These are phyloP conservation scores for Pigoraptor vietnamica DNA, from an alignment of 78 protist species.

Conservation along the genomic window DNA sequence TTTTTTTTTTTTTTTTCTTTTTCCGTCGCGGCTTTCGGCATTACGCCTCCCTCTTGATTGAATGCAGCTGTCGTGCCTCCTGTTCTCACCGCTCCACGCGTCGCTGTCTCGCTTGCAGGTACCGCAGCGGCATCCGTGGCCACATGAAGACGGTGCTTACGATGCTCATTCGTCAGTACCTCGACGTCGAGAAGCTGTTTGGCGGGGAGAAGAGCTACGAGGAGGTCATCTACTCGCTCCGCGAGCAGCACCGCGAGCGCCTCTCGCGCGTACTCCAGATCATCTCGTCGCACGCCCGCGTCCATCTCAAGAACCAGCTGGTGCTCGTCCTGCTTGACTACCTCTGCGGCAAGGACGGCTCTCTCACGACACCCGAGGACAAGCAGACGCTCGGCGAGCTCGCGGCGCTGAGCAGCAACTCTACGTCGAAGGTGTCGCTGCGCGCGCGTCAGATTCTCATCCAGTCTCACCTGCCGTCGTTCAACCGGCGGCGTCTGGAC, in stretches of 20 bases:
- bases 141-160: constrained; percentile 2
- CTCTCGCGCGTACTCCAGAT: neutral
- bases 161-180: constrained; percentile 7
- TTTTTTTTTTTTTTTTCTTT: no score
- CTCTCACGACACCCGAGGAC: neutral
- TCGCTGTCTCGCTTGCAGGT: no score
- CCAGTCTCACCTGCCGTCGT: constrained; percentile 29
- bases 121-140: constrained; percentile 25
- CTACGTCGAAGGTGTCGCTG: neutral
- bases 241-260: neutral
- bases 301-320: constrained; percentile 13
- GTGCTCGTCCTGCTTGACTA: neutral
- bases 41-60: neutral
- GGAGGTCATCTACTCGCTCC: constrained; percentile 7
- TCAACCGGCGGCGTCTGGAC: constrained; percentile 21
- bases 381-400: neutral
- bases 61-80: neutral
- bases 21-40: neutral
- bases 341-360: neutral
- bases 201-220: neutral
- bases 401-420: constrained; percentile 9
- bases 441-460: constrained; percentile 36
- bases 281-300: constrained; percentile 11
- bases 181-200: constrained; percentile 26
- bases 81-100: no score